phyloP scores from a whole-genome alignment of 2,329 filamentous ascomycete species.

The Sarocladium kiliense region DNA sequence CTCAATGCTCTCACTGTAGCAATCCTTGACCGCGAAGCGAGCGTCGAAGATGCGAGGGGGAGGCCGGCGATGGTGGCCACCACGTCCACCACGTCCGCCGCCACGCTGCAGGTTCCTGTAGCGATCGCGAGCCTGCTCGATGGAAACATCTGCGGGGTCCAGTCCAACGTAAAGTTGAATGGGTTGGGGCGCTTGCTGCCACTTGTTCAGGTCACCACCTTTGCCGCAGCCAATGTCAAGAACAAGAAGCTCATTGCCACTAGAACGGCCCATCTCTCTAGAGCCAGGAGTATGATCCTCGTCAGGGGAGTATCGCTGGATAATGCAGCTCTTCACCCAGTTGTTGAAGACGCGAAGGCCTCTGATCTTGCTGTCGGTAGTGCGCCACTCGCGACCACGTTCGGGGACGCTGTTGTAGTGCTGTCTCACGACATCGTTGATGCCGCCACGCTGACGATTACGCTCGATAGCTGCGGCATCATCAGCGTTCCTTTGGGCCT shows the following conservation, averaged over 20 bases:
- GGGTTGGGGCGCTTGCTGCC: conserved; percentile 86
- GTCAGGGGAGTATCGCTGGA: conserved; percentile 89
- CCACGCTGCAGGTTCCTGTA: conserved; percentile 67
- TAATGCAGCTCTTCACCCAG: conserved; percentile 96
- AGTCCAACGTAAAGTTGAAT: conserved; percentile 93
- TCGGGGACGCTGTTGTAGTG: conserved; percentile 97
- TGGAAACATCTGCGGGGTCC: conserved; percentile 87
- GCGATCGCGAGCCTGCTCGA: conserved; percentile 82
- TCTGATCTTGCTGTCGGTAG: conserved; percentile 91
- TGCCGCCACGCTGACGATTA: conserved; percentile 36
- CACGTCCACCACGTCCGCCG: conserved; percentile 44
- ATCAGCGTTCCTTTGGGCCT: conserved; percentile 34
- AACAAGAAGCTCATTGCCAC: conserved; percentile 64
- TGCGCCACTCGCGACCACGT: conserved; percentile 88
- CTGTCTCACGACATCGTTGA: conserved; percentile 80
- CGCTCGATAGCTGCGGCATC: conserved; percentile 32
- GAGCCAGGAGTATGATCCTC: conserved; percentile 65
- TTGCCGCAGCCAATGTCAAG: conserved; percentile 96
- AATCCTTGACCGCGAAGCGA: conserved; percentile 87
- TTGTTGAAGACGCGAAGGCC: conserved; percentile 95
- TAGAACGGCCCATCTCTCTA: conserved; percentile 45
- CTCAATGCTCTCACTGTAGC: conserved; percentile 78
- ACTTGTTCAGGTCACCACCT: conserved; percentile 91
- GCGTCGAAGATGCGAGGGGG: conserved; percentile 68
- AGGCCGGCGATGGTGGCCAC: conserved; percentile 32